Percentiles rank a stretch among this genome's conserved stretches.
These are phyloP conservation scores for Metschnikowia drakensbergensis DNA, from an alignment of 805 yeast species.

Conservation along the genomic window DNA sequence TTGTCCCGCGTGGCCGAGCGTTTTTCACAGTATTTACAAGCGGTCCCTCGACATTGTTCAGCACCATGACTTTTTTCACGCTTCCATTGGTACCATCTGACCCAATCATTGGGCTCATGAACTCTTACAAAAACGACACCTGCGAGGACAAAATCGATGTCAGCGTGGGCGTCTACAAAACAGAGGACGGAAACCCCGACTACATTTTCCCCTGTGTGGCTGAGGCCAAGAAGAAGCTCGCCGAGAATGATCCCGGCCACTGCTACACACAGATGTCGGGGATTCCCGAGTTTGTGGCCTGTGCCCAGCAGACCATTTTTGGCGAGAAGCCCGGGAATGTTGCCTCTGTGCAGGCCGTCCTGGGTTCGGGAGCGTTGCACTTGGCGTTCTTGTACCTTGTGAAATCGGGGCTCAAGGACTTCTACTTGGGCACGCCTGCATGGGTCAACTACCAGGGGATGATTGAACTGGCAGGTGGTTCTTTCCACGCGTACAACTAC, in stretches of 20 bases:
- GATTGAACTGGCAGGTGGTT: constrained; percentile 31
- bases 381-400: constrained; percentile 31
- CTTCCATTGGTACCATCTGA: constrained; percentile 13
- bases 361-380: constrained; percentile 43
- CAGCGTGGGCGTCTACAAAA: constrained; percentile 45
- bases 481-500: constrained; percentile 26
- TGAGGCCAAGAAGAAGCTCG: constrained; percentile 32
- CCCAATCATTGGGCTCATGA: constrained; percentile 19
- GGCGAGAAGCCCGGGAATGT: constrained; percentile 30
- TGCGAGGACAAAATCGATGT: constrained; percentile 37
- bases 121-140: constrained; percentile 21
- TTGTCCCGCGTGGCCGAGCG: neutral
- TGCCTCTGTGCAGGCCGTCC: constrained; percentile 37
- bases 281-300: constrained; percentile 32
- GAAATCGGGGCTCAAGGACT: constrained; percentile 17
- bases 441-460: constrained; percentile 40
- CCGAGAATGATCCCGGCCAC: constrained; percentile 39
- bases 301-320: constrained; percentile 35
- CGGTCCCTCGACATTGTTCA: too few relatives aligned
- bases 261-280: constrained; percentile 43
- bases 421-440: constrained; percentile 36
- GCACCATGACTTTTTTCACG: constrained; percentile 6
- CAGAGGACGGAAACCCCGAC: constrained; percentile 31
- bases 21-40: neutral
- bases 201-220: constrained; percentile 38